These are phyloP conservation scores for Xylariales sp. DNA, from an alignment of 2,329 filamentous ascomycete genomes.

Conservation along the genomic window DNA sequence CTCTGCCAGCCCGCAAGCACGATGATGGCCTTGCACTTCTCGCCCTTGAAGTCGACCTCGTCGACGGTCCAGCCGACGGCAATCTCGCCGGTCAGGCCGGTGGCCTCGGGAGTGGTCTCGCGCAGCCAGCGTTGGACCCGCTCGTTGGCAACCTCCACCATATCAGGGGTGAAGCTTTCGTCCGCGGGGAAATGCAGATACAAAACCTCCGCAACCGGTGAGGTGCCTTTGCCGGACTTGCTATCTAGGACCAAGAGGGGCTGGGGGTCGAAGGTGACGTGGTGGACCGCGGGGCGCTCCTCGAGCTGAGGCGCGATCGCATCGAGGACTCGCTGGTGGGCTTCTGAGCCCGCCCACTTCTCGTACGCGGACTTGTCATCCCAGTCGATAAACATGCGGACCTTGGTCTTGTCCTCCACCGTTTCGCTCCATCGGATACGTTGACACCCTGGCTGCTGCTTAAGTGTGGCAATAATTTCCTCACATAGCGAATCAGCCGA, in stretches of 20 bases:
- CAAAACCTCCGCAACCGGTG: constrained; percentile 12
- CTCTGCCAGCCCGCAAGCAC: constrained; percentile 15
- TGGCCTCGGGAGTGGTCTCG: neutral
- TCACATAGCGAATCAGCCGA: constrained; percentile 2
- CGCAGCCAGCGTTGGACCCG: constrained; percentile 8
- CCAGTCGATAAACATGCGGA: constrained; percentile 20
- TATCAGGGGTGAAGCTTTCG: constrained; percentile 2
- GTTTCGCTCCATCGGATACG: constrained; percentile 13
- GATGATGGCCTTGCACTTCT: constrained; percentile 11
- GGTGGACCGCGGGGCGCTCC: constrained; percentile 9
- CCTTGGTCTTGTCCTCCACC: constrained; percentile 9
- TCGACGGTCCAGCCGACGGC: constrained; percentile 17
- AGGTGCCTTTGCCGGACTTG: constrained; percentile 1
- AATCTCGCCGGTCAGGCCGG: constrained; percentile 11
- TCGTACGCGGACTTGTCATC: constrained; percentile 11
- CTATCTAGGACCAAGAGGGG: constrained; percentile 11
- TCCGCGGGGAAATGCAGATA: constrained; percentile 13
- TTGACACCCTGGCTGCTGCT: constrained; percentile 14
- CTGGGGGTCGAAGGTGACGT: constrained; percentile 13
- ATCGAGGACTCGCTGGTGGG: constrained; percentile 11
- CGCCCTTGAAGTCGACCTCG: constrained; percentile 11
- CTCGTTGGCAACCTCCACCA: neutral
- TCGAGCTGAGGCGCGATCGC: constrained; percentile 5
- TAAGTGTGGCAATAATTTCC: constrained; percentile 9
- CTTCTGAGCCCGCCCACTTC: constrained; percentile 12